Base-by-base conservation (phyloP, 305 asterid species). In the Solanum hybrid region DNA sequence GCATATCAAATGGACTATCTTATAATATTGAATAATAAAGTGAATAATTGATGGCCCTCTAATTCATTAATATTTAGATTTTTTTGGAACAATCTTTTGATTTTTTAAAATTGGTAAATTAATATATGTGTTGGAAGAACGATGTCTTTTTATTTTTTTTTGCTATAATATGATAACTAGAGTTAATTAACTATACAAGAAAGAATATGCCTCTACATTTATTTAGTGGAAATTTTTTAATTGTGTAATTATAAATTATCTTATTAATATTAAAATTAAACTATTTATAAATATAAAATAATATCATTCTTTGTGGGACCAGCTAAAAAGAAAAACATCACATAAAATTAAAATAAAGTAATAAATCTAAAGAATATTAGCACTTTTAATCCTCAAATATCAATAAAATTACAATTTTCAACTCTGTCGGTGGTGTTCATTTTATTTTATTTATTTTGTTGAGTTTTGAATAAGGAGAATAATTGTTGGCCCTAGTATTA, bases 1-100 rank as follows among this genome's bases (percentile, higher is more conserved):
- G 0, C 1, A 0, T 6, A 13, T 17, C 4, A 51, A 51, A 15
- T 1, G 61, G 0, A 13, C 1, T 0, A 57, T 57, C 24, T 57
- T 57, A 57, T 7, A 7, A 57, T 57, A 57, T 57, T 57, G 70
- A 57, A 57, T 17, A 57, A 57, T 17, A 57, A 57, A 17, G 70
- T 51, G 10, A 57, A 57, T 57, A 17, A 57, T 57, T 57, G 70
- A 57, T 57, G 24, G 10, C 70, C 70, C 70, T 57, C 70, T 57
- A 17, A 57, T 57, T 57, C 10, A 57, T 57, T 57, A 57, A 17
- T 57, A 57, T 17, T 57, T 57, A 57, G 70, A 57, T 57, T 9
- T 57, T 57, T 57, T 57, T 45, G 61, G 61, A 4, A 45, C 7
- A 45, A 4, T 45, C 20, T 45, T 45, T 45, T 13, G 4, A 17